Base-by-base conservation (phyloP, 2,329 filamentous ascomycete genomes). In the Exophiala xenobiotica region DNA sequence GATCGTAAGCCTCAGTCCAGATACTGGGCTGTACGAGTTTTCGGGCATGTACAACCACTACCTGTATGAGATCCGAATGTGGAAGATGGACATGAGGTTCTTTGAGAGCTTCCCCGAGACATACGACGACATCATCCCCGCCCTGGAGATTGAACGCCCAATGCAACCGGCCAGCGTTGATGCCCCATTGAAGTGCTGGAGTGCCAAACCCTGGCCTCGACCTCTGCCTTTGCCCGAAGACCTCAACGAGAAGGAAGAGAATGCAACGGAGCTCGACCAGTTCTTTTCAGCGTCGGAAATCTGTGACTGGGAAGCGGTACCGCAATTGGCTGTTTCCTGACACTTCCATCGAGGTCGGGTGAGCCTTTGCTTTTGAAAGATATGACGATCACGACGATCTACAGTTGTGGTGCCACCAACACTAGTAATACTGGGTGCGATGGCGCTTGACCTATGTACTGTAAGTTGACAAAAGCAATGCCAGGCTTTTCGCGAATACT, bases 31-130 rank as follows among this genome's bases (percentile, higher is more conserved):
- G 22, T 44, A 44, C 14, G 24, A 26, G 24, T 44, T 44, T 29
- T 44, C 40, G 19, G 24, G 24, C 14, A 29, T 44, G 20, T 44
- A 24, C 40, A 26, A 44, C 7, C 22, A 29, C 12, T 12, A 44
- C 14, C 7, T 44, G 40, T 44, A 26, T 18, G 40, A 44, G 20
- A 44, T 44, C 7, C 40, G 23, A 44, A 44, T 27, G 40, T 44
- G 40, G 40, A 44, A 18, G 24, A 29, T 44, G 40, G 40, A 44
- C 24, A 12, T 12, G n/a, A 29, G 27, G 14, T 44, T 44, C 23
- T 44, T 44, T 26, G 40, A 23, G 14, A 29, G 40, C 9, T 44
- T 44, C 19, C 40, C 40, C 16, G 40, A 44, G 8, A 44, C 40
- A 18, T 44, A 26, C 40, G 40, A 44, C 24, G 40, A 44, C 14